Conservation (phyloP, 140 eudicot genomes). For the Bidens hawaiensis region DNA sequence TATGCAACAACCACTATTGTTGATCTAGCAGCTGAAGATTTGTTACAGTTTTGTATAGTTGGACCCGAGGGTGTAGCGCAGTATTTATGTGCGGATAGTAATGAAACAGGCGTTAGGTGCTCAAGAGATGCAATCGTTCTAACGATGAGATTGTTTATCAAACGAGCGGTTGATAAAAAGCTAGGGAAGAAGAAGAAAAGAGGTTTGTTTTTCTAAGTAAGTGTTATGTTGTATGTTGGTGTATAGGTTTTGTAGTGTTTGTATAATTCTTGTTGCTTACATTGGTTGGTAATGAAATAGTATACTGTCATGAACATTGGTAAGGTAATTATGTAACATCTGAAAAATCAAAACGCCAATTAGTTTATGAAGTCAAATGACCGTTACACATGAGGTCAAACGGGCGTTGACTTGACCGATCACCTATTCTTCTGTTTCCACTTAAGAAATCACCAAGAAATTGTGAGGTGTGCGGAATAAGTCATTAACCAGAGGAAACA, state of each 20-base stretch:
- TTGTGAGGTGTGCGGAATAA: no score
- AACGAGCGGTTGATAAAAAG: conserved; percentile 36
- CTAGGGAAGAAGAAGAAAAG: conserved; percentile 31
- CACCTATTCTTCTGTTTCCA: no score
- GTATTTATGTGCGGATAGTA: conserved; percentile 42
- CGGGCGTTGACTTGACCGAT: no score
- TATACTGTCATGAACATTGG: neutral
- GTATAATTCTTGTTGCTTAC: conserved; percentile 6
- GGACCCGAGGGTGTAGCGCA: conserved; percentile 44
- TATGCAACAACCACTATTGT: conserved; percentile 48
- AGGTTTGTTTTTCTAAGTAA: conserved; percentile 29
- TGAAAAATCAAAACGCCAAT: no score
- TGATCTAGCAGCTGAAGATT: conserved; percentile 45
- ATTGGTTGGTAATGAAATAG: neutral
- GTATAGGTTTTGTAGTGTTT: conserved; percentile 19
- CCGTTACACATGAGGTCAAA: no score
- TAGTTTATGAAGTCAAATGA: no score
- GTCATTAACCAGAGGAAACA: no score
- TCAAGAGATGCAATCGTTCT: conserved; percentile 77
- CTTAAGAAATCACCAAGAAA: no score
- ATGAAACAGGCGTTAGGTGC: conserved; percentile 37
- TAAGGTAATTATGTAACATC: no score
- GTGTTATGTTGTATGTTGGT: neutral
- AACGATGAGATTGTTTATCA: conserved; percentile 53
- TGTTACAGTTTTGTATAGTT: conserved; percentile 49